phyloP scores from a whole-genome alignment of 73 alveolate species.

The Tetrahymena thermophila region DNA sequence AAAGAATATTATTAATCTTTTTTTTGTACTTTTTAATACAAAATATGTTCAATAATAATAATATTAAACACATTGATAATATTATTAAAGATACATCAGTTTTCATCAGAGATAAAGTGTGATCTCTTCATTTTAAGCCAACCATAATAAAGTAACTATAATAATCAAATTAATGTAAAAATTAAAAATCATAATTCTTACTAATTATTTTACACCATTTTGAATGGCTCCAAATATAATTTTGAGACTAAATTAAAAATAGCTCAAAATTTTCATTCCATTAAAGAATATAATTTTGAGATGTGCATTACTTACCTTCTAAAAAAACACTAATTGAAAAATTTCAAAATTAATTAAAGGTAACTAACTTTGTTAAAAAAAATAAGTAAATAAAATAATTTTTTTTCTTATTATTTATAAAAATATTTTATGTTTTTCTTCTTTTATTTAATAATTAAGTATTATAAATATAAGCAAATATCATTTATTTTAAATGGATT shows the following conservation, averaged over 20 bases:
- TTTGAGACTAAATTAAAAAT: background rate
- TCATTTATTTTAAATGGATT: no score
- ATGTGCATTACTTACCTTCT: no score
- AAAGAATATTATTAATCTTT: background rate
- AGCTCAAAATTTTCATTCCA: background rate
- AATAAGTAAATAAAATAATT: no score
- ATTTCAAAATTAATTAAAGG: no score
- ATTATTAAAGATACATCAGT: background rate
- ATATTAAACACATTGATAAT: background rate
- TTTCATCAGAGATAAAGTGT: background rate
- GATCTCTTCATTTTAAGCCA: background rate
- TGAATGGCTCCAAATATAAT: background rate
- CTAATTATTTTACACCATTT: background rate
- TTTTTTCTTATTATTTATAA: no score
- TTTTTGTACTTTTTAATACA: background rate
- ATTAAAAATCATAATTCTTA: background rate
- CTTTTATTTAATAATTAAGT: no score
- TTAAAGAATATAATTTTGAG: no score
- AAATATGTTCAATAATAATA: background rate
- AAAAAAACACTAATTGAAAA: no score
- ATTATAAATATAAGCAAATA: no score
- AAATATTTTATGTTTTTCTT: no score
- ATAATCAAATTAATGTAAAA: background rate
- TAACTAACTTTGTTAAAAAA: no score
- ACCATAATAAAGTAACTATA: background rate